phyloP scores from a whole-genome alignment of 164 flowering plant genomes.

The Akebia trifoliata region DNA sequence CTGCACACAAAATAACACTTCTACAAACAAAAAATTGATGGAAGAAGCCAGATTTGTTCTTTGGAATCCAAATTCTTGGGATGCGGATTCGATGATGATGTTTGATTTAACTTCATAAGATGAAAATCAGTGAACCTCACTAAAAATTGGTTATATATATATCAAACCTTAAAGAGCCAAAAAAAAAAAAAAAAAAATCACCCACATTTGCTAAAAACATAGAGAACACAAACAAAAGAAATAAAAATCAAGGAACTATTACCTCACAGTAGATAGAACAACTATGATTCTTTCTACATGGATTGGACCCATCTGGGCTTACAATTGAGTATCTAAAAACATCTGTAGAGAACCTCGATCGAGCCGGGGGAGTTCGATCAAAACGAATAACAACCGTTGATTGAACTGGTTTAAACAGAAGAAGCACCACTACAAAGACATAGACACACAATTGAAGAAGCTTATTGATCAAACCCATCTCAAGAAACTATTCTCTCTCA shows the following conservation, averaged over 20 bases:
- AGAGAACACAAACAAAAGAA: no score
- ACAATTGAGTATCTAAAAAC: slow-evolving; percentile 34
- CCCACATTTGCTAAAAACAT: no score
- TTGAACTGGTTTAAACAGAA: slow-evolving; percentile 17
- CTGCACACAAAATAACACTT: no score
- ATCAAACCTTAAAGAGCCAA: no score
- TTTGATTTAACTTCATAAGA: no score
- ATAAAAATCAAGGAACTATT: neutral
- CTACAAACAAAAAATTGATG: no score
- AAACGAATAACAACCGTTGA: slow-evolving; percentile 35
- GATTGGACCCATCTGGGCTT: slow-evolving; percentile 29
- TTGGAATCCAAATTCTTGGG: no score
- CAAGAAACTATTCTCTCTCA: slow-evolving; percentile 3
- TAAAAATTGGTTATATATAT: no score
- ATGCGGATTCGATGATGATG: no score
- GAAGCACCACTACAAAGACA: slow-evolving; percentile 17
- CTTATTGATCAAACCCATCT: slow-evolving; percentile 32
- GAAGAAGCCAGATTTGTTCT: no score
- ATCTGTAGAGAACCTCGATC: slow-evolving; percentile 36
- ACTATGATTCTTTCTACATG: slow-evolving; percentile 25
- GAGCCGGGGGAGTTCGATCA: slow-evolving; percentile 29
- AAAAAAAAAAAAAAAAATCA: no score
- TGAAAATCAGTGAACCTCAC: no score
- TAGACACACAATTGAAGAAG: slow-evolving; percentile 15
- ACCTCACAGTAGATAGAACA: slow-evolving; percentile 53